phyloP scores from a whole-genome alignment of 805 yeast genomes.

The Candida endomychidarum region DNA sequence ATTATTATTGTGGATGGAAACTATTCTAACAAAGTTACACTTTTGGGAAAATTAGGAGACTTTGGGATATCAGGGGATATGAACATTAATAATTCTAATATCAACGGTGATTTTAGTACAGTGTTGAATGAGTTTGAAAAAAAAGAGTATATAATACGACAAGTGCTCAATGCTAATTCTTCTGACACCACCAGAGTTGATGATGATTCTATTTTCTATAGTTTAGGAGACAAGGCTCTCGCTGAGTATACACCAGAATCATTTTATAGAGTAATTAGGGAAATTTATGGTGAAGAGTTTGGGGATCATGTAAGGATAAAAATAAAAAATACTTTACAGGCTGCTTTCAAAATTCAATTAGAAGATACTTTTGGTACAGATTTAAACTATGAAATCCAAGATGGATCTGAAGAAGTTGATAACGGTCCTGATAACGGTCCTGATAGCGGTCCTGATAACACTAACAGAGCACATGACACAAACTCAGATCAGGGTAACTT shows the following conservation, averaged over 20 bases:
- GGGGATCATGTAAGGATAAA: slow-evolving; percentile 18
- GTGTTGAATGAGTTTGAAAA: slow-evolving; percentile 28
- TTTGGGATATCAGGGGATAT: slow-evolving; percentile 29
- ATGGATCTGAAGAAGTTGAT: background rate
- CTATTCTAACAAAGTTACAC: slow-evolving; percentile 26
- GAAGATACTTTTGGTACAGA: slow-evolving; percentile 1
- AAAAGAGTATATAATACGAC: slow-evolving; percentile 27
- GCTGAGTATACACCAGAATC: slow-evolving; percentile 32
- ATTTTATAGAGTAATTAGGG: slow-evolving; percentile 26
- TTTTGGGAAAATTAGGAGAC: slow-evolving; percentile 21
- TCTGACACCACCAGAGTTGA: background rate
- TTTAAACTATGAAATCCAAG: background rate
- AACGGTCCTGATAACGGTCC: too few species aligned
- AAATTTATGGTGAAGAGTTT: slow-evolving; percentile 25
- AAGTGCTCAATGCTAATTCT: slow-evolving; percentile 7
- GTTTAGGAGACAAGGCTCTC: slow-evolving; percentile 33
- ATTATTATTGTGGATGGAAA: slow-evolving; percentile 33
- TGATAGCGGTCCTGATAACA: too few species aligned
- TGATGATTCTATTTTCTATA: slow-evolving; percentile 21
- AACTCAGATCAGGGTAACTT: too few species aligned
- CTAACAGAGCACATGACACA: too few species aligned
- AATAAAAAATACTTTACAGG: slow-evolving; percentile 23
- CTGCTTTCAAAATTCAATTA: slow-evolving; percentile 22
- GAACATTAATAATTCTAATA: slow-evolving; percentile 20
- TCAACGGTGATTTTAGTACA: slow-evolving; percentile 22